phyloP scores from a whole-genome alignment of 2,329 filamentous ascomycete species.

The Graphium sp. region DNA sequence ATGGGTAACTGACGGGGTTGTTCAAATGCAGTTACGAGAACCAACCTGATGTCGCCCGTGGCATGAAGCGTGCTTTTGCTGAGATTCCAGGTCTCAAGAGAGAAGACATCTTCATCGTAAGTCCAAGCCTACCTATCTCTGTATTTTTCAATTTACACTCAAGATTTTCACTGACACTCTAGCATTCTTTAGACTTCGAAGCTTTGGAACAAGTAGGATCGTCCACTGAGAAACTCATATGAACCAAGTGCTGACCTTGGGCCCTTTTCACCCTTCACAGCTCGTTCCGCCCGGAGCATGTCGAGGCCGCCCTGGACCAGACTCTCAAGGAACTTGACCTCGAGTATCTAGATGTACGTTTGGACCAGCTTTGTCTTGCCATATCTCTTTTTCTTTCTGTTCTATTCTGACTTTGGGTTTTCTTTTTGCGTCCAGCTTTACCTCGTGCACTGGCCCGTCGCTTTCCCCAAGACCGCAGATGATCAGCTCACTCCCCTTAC shows the following conservation, averaged over 20 bases:
- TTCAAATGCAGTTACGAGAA: constrained; percentile 36
- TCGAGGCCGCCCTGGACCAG: constrained; percentile 35
- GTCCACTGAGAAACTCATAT: background rate
- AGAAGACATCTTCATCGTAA: constrained; percentile 33
- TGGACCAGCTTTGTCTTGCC: background rate
- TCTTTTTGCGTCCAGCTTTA: no score
- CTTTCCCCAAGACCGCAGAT: constrained; percentile 18
- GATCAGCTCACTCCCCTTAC: constrained; percentile 25
- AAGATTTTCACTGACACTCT: background rate
- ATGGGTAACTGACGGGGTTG: background rate
- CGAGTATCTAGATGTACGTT: constrained; percentile 36
- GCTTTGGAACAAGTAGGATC: constrained; percentile 35
- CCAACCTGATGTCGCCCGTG: constrained; percentile 39
- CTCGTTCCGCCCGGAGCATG: constrained; percentile 45
- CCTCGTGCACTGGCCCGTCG: constrained; percentile 47
- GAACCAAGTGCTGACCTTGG: no score
- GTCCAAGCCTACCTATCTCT: no score
- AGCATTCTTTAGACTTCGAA: constrained; percentile 39
- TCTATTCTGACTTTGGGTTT: background rate
- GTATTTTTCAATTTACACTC: background rate
- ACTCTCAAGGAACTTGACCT: constrained; percentile 36
- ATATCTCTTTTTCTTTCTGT: background rate
- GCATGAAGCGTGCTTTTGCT: constrained; percentile 27
- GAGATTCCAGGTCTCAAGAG: constrained; percentile 34
- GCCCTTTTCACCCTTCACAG: background rate